Percentiles rank a stretch among this genome's conserved stretches.
These are phyloP conservation scores for Tympanopsis confertula DNA, from an alignment of 2,329 filamentous ascomycete genomes.

Conservation along the genomic window DNA sequence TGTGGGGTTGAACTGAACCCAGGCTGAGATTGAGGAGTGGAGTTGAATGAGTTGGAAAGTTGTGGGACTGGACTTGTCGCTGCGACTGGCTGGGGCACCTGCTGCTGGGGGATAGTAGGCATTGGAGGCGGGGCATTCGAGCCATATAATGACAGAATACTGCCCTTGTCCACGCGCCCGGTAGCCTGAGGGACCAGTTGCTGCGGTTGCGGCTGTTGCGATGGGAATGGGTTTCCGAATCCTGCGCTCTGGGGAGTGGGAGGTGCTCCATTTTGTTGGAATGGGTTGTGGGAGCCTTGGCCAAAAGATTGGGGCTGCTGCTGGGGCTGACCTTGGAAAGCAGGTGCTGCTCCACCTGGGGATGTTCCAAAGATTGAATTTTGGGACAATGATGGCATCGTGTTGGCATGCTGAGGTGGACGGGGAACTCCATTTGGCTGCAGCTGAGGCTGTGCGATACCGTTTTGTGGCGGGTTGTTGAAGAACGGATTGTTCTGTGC, in stretches of 20 bases:
- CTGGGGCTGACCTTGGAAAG: background rate
- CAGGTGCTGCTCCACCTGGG: slow-evolving; percentile 10
- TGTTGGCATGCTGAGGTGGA: slow-evolving; percentile 21
- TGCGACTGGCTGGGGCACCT: slow-evolving; percentile 6
- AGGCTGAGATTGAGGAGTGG: background rate
- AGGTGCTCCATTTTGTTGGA: slow-evolving; percentile 14
- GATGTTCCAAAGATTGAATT: slow-evolving; percentile 15
- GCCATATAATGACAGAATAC: slow-evolving; percentile 31
- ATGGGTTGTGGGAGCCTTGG: slow-evolving; percentile 16
- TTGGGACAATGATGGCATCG: slow-evolving; percentile 20
- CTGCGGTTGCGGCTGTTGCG: background rate
- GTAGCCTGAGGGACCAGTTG: slow-evolving; percentile 22
- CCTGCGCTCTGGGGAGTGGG: slow-evolving; percentile 5
- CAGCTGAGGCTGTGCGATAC: slow-evolving; percentile 10
- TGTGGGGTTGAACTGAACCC: background rate
- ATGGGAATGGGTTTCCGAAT: background rate
- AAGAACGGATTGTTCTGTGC: slow-evolving; percentile 22
- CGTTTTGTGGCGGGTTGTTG: slow-evolving; percentile 12
- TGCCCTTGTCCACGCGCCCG: slow-evolving; percentile 28
- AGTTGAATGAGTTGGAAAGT: background rate
- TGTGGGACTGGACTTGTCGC: too few relatives aligned
- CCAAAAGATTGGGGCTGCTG: slow-evolving; percentile 1
- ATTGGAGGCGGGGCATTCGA: slow-evolving; percentile 3
- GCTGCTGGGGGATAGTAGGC: background rate
- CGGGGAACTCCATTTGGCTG: slow-evolving; percentile 5